A percentile compares a stretch with the other conserved stretches of the same genome.
These are phyloP conservation scores for Penicillium pulvis DNA, from an alignment of 495 filamentous ascomycete species.

Conservation along the genomic window DNA sequence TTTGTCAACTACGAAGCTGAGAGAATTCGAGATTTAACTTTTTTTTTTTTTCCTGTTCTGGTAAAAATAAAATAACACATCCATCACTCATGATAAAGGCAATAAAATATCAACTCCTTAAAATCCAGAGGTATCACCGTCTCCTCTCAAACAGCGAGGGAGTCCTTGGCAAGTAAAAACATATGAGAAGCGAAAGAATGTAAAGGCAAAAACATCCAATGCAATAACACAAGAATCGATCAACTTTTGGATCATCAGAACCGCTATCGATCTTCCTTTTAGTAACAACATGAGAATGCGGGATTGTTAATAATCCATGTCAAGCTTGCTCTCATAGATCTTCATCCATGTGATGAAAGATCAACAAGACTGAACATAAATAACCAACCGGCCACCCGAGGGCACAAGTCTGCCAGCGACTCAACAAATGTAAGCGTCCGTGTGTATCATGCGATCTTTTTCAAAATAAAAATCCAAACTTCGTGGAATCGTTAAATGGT, in stretches of 20 bases:
- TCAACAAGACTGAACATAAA: conserved; percentile 3
- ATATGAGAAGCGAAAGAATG: conserved; percentile 11
- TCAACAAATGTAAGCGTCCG: conserved; percentile 22
- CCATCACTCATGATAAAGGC: conserved; percentile 16
- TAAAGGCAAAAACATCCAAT: conserved; percentile 16
- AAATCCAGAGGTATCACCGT: conserved; percentile 24
- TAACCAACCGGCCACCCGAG: conserved; percentile 4
- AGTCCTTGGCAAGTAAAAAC: conserved; percentile 15
- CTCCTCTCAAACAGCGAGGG: conserved; percentile 7
- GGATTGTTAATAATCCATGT: neutral
- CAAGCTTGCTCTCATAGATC: neutral
- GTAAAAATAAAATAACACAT: conserved; percentile 6
- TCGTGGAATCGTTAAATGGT: conserved; percentile 26
- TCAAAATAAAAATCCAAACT: conserved; percentile 25
- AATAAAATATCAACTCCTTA: conserved; percentile 20
- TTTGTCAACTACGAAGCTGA: neutral
- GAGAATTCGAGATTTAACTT: conserved; percentile 12
- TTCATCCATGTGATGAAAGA: conserved; percentile 10
- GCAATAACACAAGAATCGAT: conserved; percentile 17
- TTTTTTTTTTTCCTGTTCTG: conserved; percentile 7
- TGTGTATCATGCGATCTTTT: conserved; percentile 32
- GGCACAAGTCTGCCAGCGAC: conserved; percentile 31
- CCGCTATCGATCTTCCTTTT: conserved; percentile 17
- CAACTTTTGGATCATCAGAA: conserved; percentile 23
- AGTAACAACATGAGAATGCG: conserved; percentile 11